A percentile compares a stretch with the other conserved stretches of the same genome.
These are phyloP conservation scores for Aspergillus conjunctus DNA, from an alignment of 495 filamentous ascomycete genomes.

Conservation along the genomic window DNA sequence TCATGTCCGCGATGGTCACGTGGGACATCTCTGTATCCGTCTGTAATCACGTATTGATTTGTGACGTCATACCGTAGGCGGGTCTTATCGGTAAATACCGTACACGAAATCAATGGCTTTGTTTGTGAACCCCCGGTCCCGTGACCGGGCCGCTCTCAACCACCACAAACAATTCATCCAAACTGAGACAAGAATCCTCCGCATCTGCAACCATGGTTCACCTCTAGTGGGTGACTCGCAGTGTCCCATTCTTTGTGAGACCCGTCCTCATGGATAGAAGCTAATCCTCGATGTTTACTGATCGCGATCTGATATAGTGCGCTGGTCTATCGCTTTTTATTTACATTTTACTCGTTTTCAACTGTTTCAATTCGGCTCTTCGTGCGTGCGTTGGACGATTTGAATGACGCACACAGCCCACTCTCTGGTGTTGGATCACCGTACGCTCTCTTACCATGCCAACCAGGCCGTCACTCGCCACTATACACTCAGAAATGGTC, in stretches of 20 bases:
- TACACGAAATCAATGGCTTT: neutral
- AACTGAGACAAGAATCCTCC: constrained; percentile 5
- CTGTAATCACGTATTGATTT: no score
- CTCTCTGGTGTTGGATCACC: constrained; percentile 25
- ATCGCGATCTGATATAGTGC: neutral
- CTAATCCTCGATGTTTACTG: neutral
- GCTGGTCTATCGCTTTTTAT: constrained; percentile 14
- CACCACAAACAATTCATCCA: constrained; percentile 14
- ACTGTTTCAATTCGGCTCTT: neutral
- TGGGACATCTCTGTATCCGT: neutral
- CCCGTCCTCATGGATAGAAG: neutral
- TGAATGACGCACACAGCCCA: constrained; percentile 23
- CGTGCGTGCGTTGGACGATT: constrained; percentile 15
- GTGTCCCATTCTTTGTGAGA: constrained; percentile 12
- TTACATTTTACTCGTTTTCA: no score
- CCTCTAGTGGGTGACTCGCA: constrained; percentile 12
- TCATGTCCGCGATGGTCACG: no score
- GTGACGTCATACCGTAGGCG: no score
- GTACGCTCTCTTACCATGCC: constrained; percentile 25
- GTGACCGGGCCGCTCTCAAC: constrained; percentile 12
- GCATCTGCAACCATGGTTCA: constrained; percentile 15
- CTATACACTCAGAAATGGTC: constrained; percentile 56
- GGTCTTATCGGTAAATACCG: neutral
- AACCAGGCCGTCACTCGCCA: constrained; percentile 19
- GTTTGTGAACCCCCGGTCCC: neutral